Base-by-base conservation (phyloP, 2,329 filamentous ascomycete genomes). In the Xylogone sp. region DNA sequence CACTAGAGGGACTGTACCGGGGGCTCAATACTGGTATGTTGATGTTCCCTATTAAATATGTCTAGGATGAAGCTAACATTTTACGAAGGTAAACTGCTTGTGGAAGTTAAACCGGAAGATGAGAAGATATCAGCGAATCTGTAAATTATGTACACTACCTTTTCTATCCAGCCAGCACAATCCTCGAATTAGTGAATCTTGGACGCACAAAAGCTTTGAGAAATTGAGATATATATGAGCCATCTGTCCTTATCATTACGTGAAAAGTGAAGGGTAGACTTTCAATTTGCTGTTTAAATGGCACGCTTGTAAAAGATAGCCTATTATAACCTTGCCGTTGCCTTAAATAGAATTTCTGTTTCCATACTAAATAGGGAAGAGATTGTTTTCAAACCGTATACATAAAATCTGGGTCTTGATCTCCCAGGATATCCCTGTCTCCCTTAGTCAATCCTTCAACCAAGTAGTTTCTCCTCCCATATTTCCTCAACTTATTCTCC, bases 321-420 rank as follows among this genome's bases (percentile, higher is more conserved):
- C n/a, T n/a, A n/a, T n/a, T n/a, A n/a, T n/a, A n/a, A n/a, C n/a
- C n/a, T n/a, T n/a, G n/a, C n/a, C n/a, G n/a, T n/a, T n/a, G n/a
- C n/a, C n/a, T n/a, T n/a, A n/a, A n/a, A n/a, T n/a, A n/a, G n/a
- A n/a, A n/a, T n/a, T n/a, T n/a, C n/a, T n/a, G n/a, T n/a, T n/a
- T n/a, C n/a, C n/a, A n/a, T n/a, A n/a, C n/a, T n/a, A n/a, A n/a
- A n/a, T n/a, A n/a, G n/a, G n/a, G n/a, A n/a, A n/a, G n/a, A n/a
- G n/a, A n/a, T n/a, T n/a, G n/a, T n/a, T n/a, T 39, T 53, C 42
- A 86, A 51, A 83, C 64, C 1, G 81, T 87, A 67, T 91, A 91
- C 21, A 84, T 65, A 62, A 91, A 91, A 62, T 88, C 83, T 1
- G 87, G 86, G 52, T 82, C 77, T 69, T 73, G 73, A 67, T 94